Percentiles rank a stretch among this genome's conserved stretches.
Evolutionary conservation across 1,139 yeast genomes (phyloP).

Genomic region (Diutina rugosa): DNA sequence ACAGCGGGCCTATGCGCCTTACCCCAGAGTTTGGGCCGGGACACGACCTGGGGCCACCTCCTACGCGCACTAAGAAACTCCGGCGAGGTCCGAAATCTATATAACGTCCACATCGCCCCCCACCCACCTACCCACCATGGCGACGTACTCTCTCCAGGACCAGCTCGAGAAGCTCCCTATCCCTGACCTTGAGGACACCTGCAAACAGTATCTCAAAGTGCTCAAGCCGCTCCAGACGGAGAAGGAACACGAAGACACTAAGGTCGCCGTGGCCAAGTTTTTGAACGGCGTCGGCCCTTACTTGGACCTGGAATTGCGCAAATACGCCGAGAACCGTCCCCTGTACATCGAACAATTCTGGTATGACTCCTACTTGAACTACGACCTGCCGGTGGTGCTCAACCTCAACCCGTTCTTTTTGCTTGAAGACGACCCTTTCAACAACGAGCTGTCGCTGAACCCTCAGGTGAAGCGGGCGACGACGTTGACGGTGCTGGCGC

Average conservation of each 20-base stretch:
- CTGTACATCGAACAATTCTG: constrained; percentile 88
- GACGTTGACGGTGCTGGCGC: constrained; percentile 61
- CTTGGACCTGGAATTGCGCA: constrained; percentile 49
- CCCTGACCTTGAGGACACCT: constrained; percentile 57
- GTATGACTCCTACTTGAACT: constrained; percentile 79
- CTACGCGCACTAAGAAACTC: not conserved
- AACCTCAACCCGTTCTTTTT: constrained; percentile 81
- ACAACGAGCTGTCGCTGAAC: constrained; percentile 40
- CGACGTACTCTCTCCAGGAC: constrained; percentile 46
- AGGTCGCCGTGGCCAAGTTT: constrained; percentile 46
- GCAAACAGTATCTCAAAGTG: constrained; percentile 48
- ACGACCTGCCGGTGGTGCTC: constrained; percentile 80
- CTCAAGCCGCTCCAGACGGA: constrained; percentile 69
- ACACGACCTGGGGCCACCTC: not conserved
- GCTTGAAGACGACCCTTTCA: constrained; percentile 84
- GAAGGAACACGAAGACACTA: constrained; percentile 50
- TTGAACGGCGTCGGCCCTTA: constrained; percentile 44
- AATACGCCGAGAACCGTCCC: constrained; percentile 50
- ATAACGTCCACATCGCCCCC: not conserved
- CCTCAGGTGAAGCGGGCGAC: constrained; percentile 76
- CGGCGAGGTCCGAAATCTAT: not conserved
- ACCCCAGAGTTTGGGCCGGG: not conserved
- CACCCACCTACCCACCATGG: not conserved
- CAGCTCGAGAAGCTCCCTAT: constrained; percentile 58
- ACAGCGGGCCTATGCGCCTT: not conserved